Conservation (phyloP, 257 asterid genomes). For the Fraxinus excelsior region DNA sequence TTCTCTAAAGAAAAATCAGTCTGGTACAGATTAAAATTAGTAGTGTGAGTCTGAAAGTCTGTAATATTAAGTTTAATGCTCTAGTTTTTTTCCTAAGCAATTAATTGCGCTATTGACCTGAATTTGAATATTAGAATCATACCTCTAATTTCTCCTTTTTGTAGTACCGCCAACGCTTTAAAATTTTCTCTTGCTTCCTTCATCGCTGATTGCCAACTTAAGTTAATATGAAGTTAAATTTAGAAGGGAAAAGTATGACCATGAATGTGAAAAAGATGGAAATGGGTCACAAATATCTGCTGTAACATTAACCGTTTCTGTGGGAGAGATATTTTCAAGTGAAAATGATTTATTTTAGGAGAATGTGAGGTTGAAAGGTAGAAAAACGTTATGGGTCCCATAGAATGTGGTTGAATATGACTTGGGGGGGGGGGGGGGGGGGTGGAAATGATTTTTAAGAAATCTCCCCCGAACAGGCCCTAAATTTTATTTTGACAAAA, state of each 20-base stretch:
- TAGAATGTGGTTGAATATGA: too few species aligned
- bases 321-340: too few species aligned
- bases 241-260: neutral
- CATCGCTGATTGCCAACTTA: neutral
- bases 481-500: neutral
- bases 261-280: neutral
- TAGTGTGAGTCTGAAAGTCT: neutral
- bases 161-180: neutral
- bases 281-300: neutral
- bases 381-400: too few species aligned
- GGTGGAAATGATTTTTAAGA: too few species aligned
- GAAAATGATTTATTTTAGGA: too few species aligned
- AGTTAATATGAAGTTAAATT: neutral
- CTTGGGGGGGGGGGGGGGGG: too few species aligned
- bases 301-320: neutral
- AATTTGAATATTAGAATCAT: neutral
- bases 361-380: too few species aligned
- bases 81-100: neutral
- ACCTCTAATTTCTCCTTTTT: neutral
- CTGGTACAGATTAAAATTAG: neutral
- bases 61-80: neutral
- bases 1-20: neutral
- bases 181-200: neutral
- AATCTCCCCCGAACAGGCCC: too few species aligned
- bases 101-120: neutral